Conservation (phyloP, 2,329 filamentous ascomycete genomes). For the Cucurbitaria berberidis region DNA sequence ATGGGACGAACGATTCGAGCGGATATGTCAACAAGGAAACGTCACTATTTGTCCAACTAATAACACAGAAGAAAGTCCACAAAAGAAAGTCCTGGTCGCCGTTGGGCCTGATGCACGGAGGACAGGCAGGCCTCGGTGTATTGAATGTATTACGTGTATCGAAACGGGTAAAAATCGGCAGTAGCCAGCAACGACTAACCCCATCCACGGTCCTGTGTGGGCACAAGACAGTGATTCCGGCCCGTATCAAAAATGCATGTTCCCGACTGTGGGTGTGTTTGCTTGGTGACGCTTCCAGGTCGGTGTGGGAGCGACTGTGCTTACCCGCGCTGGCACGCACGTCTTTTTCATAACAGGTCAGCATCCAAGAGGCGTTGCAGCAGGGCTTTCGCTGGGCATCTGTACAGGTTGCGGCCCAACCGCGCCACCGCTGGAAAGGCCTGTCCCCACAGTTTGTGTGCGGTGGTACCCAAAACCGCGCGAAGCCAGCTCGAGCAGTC, state of each 20-base stretch:
- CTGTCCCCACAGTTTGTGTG: constrained; percentile 32
- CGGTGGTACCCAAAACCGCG: constrained; percentile 36
- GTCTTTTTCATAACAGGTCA: constrained; percentile 7
- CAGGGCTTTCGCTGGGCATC: constrained; percentile 20
- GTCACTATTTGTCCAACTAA: constrained; percentile 10
- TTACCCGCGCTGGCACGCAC: too few relatives aligned
- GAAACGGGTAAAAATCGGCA: constrained; percentile 5
- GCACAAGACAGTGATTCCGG: not conserved
- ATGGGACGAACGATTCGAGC: constrained; percentile 1
- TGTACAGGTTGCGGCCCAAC: constrained; percentile 35
- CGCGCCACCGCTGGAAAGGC: constrained; percentile 29
- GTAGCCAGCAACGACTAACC: constrained; percentile 11
- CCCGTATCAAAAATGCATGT: not conserved
- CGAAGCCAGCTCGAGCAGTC: constrained; percentile 28
- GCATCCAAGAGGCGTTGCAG: constrained; percentile 4
- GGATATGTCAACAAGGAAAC: constrained; percentile 4
- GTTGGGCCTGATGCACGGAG: constrained; percentile 8
- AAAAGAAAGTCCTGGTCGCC: constrained; percentile 9
- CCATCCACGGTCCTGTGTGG: not conserved
- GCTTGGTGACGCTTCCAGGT: too few relatives aligned
- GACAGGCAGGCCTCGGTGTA: not conserved
- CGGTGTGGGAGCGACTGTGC: too few relatives aligned
- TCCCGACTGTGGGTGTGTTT: not conserved
- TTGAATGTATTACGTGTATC: not conserved
- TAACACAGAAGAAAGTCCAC: constrained; percentile 10